phyloP scores from a whole-genome alignment of 441 rosid genomes.

The Arabidopsis hybrid region DNA sequence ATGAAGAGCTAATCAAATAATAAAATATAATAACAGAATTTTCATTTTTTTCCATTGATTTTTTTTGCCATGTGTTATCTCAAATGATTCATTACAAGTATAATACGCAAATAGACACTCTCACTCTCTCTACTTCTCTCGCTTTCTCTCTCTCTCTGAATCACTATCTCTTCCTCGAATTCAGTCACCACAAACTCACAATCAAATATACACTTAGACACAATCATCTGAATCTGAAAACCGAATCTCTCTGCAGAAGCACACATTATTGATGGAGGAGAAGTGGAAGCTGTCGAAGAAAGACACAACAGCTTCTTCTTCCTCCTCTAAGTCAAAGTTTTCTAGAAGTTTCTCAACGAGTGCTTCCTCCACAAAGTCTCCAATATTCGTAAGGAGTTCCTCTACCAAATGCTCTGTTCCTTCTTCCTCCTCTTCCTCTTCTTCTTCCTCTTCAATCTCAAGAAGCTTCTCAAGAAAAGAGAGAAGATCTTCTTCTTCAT shows the following conservation, averaged over 20 bases:
- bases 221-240: slow-evolving; percentile 31
- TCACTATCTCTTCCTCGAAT: slow-evolving; percentile 30
- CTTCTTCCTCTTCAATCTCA: slow-evolving; percentile 55
- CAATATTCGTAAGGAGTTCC: slow-evolving; percentile 64
- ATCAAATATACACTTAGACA: slow-evolving; percentile 30
- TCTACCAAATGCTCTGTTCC: slow-evolving; percentile 62
- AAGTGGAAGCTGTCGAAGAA: slow-evolving; percentile 82
- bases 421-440: slow-evolving; percentile 42
- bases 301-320: slow-evolving; percentile 52
- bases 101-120: slow-evolving; percentile 34
- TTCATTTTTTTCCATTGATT: slow-evolving; percentile 1
- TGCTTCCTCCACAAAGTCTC: slow-evolving; percentile 67
- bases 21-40: slow-evolving; percentile 10
- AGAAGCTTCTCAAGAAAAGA: slow-evolving; percentile 69
- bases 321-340: slow-evolving; percentile 56
- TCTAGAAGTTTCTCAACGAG: slow-evolving; percentile 80
- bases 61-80: slow-evolving; percentile 26
- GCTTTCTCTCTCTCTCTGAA: slow-evolving; percentile 24
- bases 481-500: slow-evolving; percentile 39
- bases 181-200: slow-evolving; percentile 34
- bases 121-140: slow-evolving; percentile 35
- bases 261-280: slow-evolving; percentile 66
- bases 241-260: slow-evolving; percentile 20
- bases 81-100: slow-evolving; percentile 15
- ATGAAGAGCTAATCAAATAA: neutral